Evolutionary conservation across 2,329 filamentous ascomycete species (phyloP).

Genomic region (Penicillium sp.): DNA sequence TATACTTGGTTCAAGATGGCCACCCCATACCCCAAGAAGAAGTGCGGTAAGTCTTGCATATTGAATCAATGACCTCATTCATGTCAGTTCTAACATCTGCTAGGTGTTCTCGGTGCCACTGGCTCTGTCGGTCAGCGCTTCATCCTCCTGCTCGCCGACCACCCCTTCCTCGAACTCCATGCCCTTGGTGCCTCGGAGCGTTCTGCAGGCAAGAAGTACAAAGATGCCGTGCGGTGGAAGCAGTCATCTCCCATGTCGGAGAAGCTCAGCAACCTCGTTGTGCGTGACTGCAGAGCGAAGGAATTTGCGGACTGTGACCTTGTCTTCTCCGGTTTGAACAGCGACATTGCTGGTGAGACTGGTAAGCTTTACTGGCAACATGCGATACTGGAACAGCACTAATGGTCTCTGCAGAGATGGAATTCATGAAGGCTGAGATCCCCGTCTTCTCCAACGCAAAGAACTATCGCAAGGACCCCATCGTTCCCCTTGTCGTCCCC

Average conservation of each 20-base stretch:
- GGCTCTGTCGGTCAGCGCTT: slow-evolving; percentile 95
- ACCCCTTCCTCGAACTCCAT: slow-evolving; percentile 82
- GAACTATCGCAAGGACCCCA: slow-evolving; percentile 87
- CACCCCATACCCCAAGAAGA: slow-evolving; percentile 37
- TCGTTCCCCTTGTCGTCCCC: slow-evolving; percentile 90
- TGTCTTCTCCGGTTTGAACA: slow-evolving; percentile 89
- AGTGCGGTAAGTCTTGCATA: slow-evolving; percentile 35
- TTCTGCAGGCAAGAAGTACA: slow-evolving; percentile 91
- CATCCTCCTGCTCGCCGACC: slow-evolving; percentile 83
- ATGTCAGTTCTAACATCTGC: slow-evolving; percentile 17
- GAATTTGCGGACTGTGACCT: slow-evolving; percentile 89
- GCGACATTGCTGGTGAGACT: slow-evolving; percentile 87
- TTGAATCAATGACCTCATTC: neutral
- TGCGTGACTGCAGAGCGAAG: slow-evolving; percentile 78
- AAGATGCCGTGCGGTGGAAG: slow-evolving; percentile 93
- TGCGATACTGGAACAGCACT: neutral
- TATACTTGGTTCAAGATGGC: slow-evolving; percentile 2
- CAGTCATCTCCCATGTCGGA: slow-evolving; percentile 79
- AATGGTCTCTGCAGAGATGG: slow-evolving; percentile 66
- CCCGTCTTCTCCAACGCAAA: slow-evolving; percentile 97
- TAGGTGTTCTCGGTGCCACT: slow-evolving; percentile 82
- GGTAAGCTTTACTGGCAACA: slow-evolving; percentile 55
- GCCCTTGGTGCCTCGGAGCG: slow-evolving; percentile 86
- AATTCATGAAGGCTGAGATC: slow-evolving; percentile 83
- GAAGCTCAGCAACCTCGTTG: slow-evolving; percentile 72